Base-by-base conservation (phyloP, 495 filamentous ascomycete genomes). In the Lasiosphaeria miniovina region DNA sequence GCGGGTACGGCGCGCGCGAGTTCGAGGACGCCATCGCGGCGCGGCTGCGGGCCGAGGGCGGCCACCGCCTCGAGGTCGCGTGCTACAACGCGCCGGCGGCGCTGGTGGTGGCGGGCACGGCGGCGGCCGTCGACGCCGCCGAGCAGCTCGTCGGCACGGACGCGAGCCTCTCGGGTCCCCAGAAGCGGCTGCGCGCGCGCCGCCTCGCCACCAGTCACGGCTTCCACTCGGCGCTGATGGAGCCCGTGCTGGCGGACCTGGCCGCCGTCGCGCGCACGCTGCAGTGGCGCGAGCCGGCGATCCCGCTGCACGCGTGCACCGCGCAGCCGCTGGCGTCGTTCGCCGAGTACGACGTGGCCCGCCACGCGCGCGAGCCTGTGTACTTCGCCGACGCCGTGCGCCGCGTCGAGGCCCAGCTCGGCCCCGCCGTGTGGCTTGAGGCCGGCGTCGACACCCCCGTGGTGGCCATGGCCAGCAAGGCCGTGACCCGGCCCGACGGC, bases 201-300 rank as follows among this genome's bases (percentile, higher is more conserved):
- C 62, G 63, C 10, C 63, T 81, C 1, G 60, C 68, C 51, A 68
- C 71, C 12, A 80, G 68, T 6, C 76, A 81, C 57, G 79, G 68
- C 10, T 81, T 77, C 57, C 79, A 81, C 59, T 80, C 78, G 0
- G 36, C 55, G 10, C 68, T 80, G 24, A 72, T 69, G 0, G 74
- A 79, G 12, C 59, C 68, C 4, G 53, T 80, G 5, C 49, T 80
- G 0, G 33, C 62, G 5, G 61, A 68, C 10, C 63, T 80, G 0
- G 48, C 59, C 2, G 36, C 52, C 4, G 38, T 76, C 31, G 71
- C 70, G 0, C 34, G 46, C 9, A 57, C 64, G 0, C 32, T 80
- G 1, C 49, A 43, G 3, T 71, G 66, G 54, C 59, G 65, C 0
- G 40, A 66, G 55, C 72, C 77, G 4, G 49, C 31, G 6, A 65